phyloP scores from a whole-genome alignment of 2,329 filamentous ascomycete species.

The Aspergillus sergii region DNA sequence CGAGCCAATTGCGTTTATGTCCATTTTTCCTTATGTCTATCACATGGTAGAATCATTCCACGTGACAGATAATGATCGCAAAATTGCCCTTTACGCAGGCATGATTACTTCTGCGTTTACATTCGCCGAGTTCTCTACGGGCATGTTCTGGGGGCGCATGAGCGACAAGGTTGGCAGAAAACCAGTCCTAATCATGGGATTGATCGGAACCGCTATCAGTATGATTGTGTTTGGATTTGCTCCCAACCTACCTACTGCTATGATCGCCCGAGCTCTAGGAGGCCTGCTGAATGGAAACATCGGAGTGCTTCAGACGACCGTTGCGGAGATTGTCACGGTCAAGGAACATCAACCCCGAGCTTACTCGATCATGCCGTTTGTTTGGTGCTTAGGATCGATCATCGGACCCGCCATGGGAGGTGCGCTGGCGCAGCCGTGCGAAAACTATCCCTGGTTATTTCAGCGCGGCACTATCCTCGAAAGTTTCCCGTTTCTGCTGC shows the following conservation, averaged over 20 bases:
- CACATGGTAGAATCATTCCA: conserved; percentile 94
- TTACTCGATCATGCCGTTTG: conserved; percentile 96
- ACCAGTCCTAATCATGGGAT: conserved; percentile 84
- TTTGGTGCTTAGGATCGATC: conserved; percentile 97
- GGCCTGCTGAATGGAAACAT: conserved; percentile 96
- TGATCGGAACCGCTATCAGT: conserved; percentile 87
- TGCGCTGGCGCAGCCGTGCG: conserved; percentile 81
- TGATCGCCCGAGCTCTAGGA: conserved; percentile 85
- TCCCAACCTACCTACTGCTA: conserved; percentile 75
- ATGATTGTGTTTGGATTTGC: conserved; percentile 93
- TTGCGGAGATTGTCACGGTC: conserved; percentile 87
- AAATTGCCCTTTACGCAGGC: conserved; percentile 89
- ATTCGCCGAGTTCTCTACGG: conserved; percentile 90
- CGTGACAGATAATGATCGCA: conserved; percentile 74
- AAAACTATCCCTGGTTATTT: conserved; percentile 77
- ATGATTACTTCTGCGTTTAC: conserved; percentile 97
- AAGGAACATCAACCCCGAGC: conserved; percentile 94
- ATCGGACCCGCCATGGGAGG: conserved; percentile 91
- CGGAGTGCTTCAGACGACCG: conserved; percentile 90
- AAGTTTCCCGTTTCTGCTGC: conserved; percentile 83
- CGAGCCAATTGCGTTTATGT: conserved; percentile 99
- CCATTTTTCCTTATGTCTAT: conserved; percentile 97
- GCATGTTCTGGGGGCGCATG: conserved; percentile 88
- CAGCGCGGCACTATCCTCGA: conserved; percentile 76
- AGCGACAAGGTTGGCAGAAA: conserved; percentile 93